Percentiles rank a stretch among this genome's conserved stretches.
Evolutionary conservation across 768 basidiomycete species (phyloP).

Genomic region (Polyporus arcularius): DNA sequence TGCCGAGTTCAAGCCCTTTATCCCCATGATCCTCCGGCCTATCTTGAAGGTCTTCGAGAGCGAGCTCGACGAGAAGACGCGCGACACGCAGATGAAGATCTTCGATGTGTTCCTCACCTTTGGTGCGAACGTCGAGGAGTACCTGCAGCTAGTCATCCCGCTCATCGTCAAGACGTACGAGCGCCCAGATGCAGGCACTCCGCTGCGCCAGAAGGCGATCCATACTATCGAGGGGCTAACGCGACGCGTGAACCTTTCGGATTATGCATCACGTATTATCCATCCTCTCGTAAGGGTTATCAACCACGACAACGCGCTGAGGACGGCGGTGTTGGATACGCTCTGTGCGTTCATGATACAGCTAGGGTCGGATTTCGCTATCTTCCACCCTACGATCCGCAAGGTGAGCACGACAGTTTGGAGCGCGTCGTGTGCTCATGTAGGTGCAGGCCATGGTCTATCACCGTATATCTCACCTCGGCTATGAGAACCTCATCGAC

Average conservation of each 20-base stretch:
- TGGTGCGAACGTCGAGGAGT: constrained; percentile 96
- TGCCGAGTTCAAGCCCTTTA: constrained; percentile 95
- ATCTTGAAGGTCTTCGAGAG: constrained; percentile 90
- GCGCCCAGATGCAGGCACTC: constrained; percentile 67
- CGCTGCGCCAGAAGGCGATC: constrained; percentile 85
- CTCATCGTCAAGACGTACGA: constrained; percentile 93
- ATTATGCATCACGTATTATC: constrained; percentile 95
- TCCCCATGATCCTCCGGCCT: constrained; percentile 86
- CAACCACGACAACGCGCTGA: constrained; percentile 72
- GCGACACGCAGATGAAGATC: constrained; percentile 81
- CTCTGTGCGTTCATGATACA: constrained; percentile 91
- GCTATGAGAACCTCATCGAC: constrained; percentile 85
- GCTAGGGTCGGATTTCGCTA: constrained; percentile 94
- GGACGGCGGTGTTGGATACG: constrained; percentile 88
- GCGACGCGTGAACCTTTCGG: constrained; percentile 93
- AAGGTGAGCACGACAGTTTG: constrained; percentile 56
- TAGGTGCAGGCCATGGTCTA: constrained; percentile 65
- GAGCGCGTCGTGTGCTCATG: constrained; percentile 1
- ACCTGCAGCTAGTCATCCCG: constrained; percentile 94
- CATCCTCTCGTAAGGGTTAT: constrained; percentile 92
- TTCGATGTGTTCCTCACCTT: constrained; percentile 95
- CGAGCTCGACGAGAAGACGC: constrained; percentile 79
- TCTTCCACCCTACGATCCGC: constrained; percentile 96
- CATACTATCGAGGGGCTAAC: constrained; percentile 90
- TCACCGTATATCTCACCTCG: constrained; percentile 74